phyloP scores from a whole-genome alignment of 805 yeast genomes.

The Candida silvatica region DNA sequence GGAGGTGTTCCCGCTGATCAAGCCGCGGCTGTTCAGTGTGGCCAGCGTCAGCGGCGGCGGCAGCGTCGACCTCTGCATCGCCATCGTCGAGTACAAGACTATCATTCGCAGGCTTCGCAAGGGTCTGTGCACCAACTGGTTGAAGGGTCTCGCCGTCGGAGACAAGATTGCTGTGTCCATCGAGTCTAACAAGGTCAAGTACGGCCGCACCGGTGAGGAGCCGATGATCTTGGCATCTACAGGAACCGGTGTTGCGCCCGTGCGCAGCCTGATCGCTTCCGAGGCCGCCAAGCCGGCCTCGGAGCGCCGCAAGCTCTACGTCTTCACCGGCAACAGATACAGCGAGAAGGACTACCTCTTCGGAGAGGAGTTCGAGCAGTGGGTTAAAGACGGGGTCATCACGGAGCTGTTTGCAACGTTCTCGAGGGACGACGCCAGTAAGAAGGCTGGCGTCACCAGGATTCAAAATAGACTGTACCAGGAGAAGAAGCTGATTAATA shows the following conservation, averaged over 20 bases:
- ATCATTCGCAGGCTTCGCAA: slow-evolving; percentile 63
- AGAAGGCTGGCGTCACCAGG: slow-evolving; percentile 37
- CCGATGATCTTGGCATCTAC: slow-evolving; percentile 78
- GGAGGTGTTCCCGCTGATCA: slow-evolving; percentile 71
- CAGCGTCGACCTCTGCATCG: slow-evolving; percentile 62
- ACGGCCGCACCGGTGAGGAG: slow-evolving; percentile 11
- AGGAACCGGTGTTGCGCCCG: slow-evolving; percentile 96
- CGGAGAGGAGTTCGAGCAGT: slow-evolving; percentile 39
- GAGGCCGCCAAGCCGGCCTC: slow-evolving; percentile 9
- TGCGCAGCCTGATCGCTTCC: slow-evolving; percentile 57
- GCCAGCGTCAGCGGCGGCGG: slow-evolving; percentile 45
- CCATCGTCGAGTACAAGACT: slow-evolving; percentile 82
- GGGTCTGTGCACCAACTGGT: slow-evolving; percentile 80
- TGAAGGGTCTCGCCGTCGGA: slow-evolving; percentile 39
- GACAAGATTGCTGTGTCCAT: slow-evolving; percentile 46
- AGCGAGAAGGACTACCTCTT: slow-evolving; percentile 63
- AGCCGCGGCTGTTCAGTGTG: slow-evolving; percentile 79
- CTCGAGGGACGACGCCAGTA: slow-evolving; percentile 34
- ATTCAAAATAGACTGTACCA: slow-evolving; percentile 69
- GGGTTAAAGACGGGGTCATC: slow-evolving; percentile 28
- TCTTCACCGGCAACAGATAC: slow-evolving; percentile 73
- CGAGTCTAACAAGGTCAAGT: slow-evolving; percentile 35
- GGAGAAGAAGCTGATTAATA: slow-evolving; percentile 38
- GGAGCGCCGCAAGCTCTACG: slow-evolving; percentile 27
- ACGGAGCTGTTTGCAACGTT: slow-evolving; percentile 35